These are phyloP conservation scores for Sporothrix dimorphospora DNA, from an alignment of 2,329 filamentous ascomycete species.

Conservation along the genomic window DNA sequence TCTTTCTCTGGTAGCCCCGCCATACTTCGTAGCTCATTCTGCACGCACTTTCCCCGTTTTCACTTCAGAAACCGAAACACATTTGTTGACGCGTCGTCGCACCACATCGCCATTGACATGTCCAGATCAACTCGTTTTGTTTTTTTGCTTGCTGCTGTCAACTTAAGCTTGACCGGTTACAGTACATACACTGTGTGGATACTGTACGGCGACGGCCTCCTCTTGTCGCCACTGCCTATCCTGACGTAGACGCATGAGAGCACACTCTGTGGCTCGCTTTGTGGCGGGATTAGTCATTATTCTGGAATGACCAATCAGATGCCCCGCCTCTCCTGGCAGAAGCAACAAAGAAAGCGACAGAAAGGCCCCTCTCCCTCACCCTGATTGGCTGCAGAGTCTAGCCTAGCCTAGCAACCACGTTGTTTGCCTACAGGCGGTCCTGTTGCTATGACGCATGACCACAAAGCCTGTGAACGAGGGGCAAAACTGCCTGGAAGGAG, in stretches of 20 bases:
- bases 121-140: not conserved
- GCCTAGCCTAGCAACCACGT: conserved; percentile 23
- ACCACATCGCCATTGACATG: conserved; percentile 4
- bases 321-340: not conserved
- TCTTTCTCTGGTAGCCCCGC: not conserved
- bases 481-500: conserved; percentile 1
- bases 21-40: not conserved
- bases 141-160: not conserved
- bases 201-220: conserved; percentile 13
- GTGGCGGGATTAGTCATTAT: not conserved
- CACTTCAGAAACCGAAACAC: not conserved
- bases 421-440: not conserved
- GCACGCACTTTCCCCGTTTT: not conserved
- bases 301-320: not conserved
- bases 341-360: conserved; percentile 3
- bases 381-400: conserved; percentile 7
- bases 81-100: not conserved
- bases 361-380: not conserved
- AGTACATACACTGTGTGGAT: not conserved
- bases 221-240: conserved; percentile 2
- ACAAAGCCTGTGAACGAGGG: conserved; percentile 11
- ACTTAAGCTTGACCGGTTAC: not conserved
- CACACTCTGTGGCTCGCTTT: conserved; percentile 12
- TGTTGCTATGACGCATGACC: conserved; percentile 28
- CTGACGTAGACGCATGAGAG: not conserved